Evolutionary conservation across 495 filamentous ascomycete species (phyloP).

Genomic region (Penicillium parvum): DNA sequence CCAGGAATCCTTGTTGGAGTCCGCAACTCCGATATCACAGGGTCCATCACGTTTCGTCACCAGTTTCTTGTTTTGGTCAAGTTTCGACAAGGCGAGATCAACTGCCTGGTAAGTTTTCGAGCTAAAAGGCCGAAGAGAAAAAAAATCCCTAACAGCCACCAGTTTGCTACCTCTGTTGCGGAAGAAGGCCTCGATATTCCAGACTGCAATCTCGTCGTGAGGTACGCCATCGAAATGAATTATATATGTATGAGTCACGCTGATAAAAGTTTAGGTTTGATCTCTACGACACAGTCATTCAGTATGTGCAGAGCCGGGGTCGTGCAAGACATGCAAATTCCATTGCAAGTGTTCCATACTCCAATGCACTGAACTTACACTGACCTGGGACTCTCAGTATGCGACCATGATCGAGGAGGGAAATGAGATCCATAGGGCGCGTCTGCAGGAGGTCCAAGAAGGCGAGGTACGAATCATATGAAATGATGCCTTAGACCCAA

Average conservation of each 20-base stretch:
- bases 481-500: too few relatives aligned
- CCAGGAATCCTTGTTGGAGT: conserved; percentile 66
- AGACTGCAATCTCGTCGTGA: conserved; percentile 86
- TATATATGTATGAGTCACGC: too few relatives aligned
- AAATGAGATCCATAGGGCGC: conserved; percentile 56
- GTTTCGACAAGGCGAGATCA: conserved; percentile 76
- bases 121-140: too few relatives aligned
- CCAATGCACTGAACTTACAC: too few relatives aligned
- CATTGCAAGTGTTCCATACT: too few relatives aligned
- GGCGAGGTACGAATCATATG: too few relatives aligned
- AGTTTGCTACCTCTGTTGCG: conserved; percentile 84
- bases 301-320: conserved; percentile 94
- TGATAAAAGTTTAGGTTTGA: too few relatives aligned
- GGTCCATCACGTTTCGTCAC: conserved; percentile 61
- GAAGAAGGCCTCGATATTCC: conserved; percentile 97
- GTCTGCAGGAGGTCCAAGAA: conserved; percentile 52
- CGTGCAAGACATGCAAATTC: conserved; percentile 74
- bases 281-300: conserved; percentile 85
- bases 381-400: too few relatives aligned
- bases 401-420: conserved; percentile 73
- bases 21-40: conserved; percentile 41
- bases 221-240: too few relatives aligned
- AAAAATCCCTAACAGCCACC: too few relatives aligned
- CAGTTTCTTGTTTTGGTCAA: conserved; percentile 72
- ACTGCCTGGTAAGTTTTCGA: too few relatives aligned